Conservation (phyloP, 1,284 basidiomycete genomes). For the Kwoniella shivajii region DNA sequence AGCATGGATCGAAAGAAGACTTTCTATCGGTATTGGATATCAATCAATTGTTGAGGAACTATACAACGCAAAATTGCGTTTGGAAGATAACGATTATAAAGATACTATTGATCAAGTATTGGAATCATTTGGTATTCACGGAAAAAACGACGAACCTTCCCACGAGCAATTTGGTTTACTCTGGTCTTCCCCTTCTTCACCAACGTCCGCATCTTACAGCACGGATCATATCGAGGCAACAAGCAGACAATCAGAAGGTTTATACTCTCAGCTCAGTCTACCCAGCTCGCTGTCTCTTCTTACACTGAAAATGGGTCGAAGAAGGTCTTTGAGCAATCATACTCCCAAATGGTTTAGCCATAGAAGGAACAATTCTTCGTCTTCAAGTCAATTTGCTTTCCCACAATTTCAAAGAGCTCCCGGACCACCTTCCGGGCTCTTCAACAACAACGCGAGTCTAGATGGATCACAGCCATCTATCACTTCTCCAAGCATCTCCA, state of each 20-base stretch:
- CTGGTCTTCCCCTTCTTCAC: conserved; percentile 7
- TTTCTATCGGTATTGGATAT: conserved; percentile 22
- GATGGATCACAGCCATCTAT: conserved; percentile 6
- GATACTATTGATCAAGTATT: neutral
- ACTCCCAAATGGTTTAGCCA: conserved; percentile 33
- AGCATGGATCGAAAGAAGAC: conserved; percentile 33
- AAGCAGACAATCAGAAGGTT: neutral
- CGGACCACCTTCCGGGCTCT: conserved; percentile 1
- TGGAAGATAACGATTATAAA: neutral
- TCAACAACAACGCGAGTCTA: neutral
- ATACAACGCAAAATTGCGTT: neutral
- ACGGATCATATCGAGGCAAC: neutral
- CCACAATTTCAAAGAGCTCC: neutral
- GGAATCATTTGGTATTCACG: neutral
- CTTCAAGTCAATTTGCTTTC: conserved; percentile 14
- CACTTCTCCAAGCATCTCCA: neutral
- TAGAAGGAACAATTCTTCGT: conserved; percentile 20
- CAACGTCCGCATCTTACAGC: neutral
- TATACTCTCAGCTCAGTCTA: neutral
- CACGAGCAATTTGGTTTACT: conserved; percentile 10
- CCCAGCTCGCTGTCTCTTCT: conserved; percentile 13
- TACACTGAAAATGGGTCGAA: conserved; percentile 16
- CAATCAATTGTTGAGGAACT: conserved; percentile 21
- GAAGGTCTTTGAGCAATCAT: conserved; percentile 7
- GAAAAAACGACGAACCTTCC: neutral